These are phyloP conservation scores for Hanseniaspora valbyensis DNA, from an alignment of 805 yeast genomes.

Conservation along the genomic window DNA sequence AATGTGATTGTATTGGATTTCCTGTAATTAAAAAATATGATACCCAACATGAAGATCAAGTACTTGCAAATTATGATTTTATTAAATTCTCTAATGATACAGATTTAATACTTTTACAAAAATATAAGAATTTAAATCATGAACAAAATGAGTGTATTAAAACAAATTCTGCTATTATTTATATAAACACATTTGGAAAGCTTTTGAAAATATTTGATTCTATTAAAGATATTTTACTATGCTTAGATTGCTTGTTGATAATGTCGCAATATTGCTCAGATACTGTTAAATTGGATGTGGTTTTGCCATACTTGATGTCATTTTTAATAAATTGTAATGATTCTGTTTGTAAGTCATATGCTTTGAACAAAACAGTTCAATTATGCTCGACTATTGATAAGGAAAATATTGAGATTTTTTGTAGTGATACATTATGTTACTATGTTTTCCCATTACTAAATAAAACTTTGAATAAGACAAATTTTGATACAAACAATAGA, in stretches of 20 bases:
- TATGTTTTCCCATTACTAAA: constrained; percentile 2
- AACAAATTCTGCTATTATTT: constrained; percentile 10
- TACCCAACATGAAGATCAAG: constrained; percentile 19
- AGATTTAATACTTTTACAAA: constrained; percentile 1
- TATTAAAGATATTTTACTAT: constrained; percentile 31
- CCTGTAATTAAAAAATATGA: constrained; percentile 16
- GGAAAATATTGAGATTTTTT: constrained; percentile 63
- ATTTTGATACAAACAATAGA: neutral
- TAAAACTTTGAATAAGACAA: neutral
- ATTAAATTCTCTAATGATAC: constrained; percentile 30
- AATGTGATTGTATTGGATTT: neutral
- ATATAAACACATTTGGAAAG: constrained; percentile 2
- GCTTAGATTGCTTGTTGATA: constrained; percentile 65
- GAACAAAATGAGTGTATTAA: neutral
- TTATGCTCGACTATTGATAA: constrained; percentile 60
- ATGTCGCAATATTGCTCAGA: constrained; percentile 69
- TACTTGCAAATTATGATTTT: constrained; percentile 26
- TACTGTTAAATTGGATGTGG: constrained; percentile 74
- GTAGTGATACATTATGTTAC: constrained; percentile 34
- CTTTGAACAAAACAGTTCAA: constrained; percentile 57
- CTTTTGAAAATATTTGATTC: constrained; percentile 22
- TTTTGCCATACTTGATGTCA: constrained; percentile 68
- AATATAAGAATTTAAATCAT: neutral
- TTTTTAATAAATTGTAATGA: constrained; percentile 54
- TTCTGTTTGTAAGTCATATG: constrained; percentile 53